A percentile compares a stretch with the other conserved stretches of the same genome.
phyloP scores from a whole-genome alignment of 371 early-diverging fungal genomes.

The Syncephalastrum monosporum region DNA sequence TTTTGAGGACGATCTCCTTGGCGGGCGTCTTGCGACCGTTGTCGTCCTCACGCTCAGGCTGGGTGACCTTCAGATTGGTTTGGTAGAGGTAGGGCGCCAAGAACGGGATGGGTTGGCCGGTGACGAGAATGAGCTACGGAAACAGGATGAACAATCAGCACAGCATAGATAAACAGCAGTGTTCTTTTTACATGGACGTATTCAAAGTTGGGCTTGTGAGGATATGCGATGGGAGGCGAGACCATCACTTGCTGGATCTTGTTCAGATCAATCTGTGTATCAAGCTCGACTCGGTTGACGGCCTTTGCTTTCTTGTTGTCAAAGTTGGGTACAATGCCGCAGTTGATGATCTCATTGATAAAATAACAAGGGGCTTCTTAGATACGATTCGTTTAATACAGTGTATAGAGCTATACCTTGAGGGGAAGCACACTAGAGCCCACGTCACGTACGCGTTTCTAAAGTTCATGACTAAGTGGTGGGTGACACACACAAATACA shows the following conservation, averaged over 20 bases:
- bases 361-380: neutral
- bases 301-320: slow-evolving; percentile 50
- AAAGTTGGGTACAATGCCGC: slow-evolving; percentile 59
- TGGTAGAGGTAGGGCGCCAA: slow-evolving; percentile 64
- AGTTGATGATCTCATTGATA: slow-evolving; percentile 47
- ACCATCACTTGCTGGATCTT: slow-evolving; percentile 64
- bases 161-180: neutral
- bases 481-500: no score
- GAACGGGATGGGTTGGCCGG: slow-evolving; percentile 52
- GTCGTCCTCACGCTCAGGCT: slow-evolving; percentile 38
- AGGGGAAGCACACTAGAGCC: slow-evolving; percentile 50
- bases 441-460: slow-evolving; percentile 55
- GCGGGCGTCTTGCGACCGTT: slow-evolving; percentile 44
- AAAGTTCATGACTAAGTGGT: neutral
- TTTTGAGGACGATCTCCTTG: slow-evolving; percentile 51
- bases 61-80: slow-evolving; percentile 45
- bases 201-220: slow-evolving; percentile 52
- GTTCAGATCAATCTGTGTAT: slow-evolving; percentile 50
- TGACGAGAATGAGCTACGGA: slow-evolving; percentile 52
- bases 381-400: no score
- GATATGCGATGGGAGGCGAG: slow-evolving; percentile 53
- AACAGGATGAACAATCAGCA: neutral
- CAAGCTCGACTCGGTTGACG: slow-evolving; percentile 61
- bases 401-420: slow-evolving; percentile 19
- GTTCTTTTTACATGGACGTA: slow-evolving; percentile 57